Evolutionary conservation across 257 asterid genomes (phyloP).

Genomic region (Plectranthus barbatus): DNA sequence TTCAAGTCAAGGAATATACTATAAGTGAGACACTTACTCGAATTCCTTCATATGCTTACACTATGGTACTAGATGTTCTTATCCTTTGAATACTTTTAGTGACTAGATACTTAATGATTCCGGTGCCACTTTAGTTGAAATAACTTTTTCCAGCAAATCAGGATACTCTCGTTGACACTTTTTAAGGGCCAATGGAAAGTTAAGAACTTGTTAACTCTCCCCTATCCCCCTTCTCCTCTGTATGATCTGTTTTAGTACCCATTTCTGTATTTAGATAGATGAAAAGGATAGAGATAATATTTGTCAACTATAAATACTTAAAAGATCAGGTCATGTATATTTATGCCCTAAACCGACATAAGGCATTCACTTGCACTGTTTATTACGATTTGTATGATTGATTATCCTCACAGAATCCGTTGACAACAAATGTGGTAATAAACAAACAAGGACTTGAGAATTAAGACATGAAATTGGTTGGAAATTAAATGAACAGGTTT

Average conservation of each 20-base stretch:
- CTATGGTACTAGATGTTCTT: conserved; percentile 11
- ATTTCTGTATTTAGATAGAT: neutral
- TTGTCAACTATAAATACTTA: neutral
- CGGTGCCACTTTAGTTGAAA: conserved; percentile 8
- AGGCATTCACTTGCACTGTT: neutral
- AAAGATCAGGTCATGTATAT: too few species aligned
- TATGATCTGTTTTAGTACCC: neutral
- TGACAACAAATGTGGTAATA: too few species aligned
- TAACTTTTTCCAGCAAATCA: conserved; percentile 14
- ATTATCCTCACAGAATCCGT: neutral
- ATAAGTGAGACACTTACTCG: conserved; percentile 1
- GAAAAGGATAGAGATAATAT: neutral
- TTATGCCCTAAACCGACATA: too few species aligned
- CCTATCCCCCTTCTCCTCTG: neutral
- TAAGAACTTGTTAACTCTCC: neutral
- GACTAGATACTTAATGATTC: conserved; percentile 4
- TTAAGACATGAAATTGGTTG: neutral
- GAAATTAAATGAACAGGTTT: too few species aligned
- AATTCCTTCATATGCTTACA: conserved; percentile 9
- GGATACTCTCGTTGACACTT: conserved; percentile 8
- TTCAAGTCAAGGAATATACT: neutral
- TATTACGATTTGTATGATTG: neutral
- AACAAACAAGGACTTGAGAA: neutral
- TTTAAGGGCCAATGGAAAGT: neutral
- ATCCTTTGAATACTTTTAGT: conserved; percentile 14